phyloP scores from a whole-genome alignment of 495 filamentous ascomycete species.

The Aspergillus avenaceus region DNA sequence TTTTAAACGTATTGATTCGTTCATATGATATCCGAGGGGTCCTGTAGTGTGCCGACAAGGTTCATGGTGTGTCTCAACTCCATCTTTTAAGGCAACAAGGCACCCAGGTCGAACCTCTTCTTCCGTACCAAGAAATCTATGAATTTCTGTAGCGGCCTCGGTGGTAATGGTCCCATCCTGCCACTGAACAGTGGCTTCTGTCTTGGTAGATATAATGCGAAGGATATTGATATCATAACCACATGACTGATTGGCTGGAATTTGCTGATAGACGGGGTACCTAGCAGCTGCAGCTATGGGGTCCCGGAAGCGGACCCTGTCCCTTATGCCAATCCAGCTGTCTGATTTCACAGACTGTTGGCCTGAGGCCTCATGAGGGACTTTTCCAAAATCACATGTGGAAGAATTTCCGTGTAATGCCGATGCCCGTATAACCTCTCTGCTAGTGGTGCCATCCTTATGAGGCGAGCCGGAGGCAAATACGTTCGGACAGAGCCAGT shows the following conservation, averaged over 20 bases:
- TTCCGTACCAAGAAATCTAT: slow-evolving; percentile 41
- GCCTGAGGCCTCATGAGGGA: slow-evolving; percentile 14
- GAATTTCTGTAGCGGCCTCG: slow-evolving; percentile 35
- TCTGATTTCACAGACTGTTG: slow-evolving; percentile 10
- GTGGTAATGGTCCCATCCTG: slow-evolving; percentile 52
- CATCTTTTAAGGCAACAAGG: slow-evolving; percentile 45
- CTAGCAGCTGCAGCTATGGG: slow-evolving; percentile 40
- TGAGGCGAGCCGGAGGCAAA: slow-evolving; percentile 16
- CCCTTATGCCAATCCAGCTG: slow-evolving; percentile 29
- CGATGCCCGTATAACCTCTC: slow-evolving; percentile 15
- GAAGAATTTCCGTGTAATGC: slow-evolving; percentile 14
- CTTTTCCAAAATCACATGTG: slow-evolving; percentile 24
- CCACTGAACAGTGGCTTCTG: slow-evolving; percentile 52
- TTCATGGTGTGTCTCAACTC: slow-evolving; percentile 15
- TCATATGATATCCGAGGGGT: slow-evolving; percentile 6
- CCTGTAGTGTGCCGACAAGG: not conserved
- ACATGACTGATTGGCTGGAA: slow-evolving; percentile 44
- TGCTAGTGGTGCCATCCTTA: not conserved
- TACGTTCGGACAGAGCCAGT: slow-evolving; percentile 48
- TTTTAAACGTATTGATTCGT: slow-evolving; percentile 7
- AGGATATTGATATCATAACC: slow-evolving; percentile 59
- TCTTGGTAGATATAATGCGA: slow-evolving; percentile 39
- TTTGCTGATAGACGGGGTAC: slow-evolving; percentile 38
- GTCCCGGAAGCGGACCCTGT: slow-evolving; percentile 52
- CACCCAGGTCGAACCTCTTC: slow-evolving; percentile 60